Evolutionary conservation across 352 stramenopile genomes (phyloP).

Genomic region (Pythium pyrilobum): DNA sequence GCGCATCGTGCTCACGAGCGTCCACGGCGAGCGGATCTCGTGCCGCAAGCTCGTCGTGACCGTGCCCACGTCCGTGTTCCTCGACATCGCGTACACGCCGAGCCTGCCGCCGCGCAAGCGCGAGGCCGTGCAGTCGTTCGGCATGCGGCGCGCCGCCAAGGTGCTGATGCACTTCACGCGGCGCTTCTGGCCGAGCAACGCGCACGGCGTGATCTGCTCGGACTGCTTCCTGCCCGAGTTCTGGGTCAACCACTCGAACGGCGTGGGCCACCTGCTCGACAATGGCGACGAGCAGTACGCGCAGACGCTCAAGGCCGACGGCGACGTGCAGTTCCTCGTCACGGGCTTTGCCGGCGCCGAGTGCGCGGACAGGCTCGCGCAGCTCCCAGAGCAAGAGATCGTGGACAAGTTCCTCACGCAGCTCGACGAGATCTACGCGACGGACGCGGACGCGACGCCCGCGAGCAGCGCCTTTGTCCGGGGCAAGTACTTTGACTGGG

Average conservation of each 20-base stretch:
- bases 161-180: slow-evolving; percentile 67
- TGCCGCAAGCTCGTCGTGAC: slow-evolving; percentile 67
- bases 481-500: slow-evolving; percentile 77
- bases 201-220: slow-evolving; percentile 77
- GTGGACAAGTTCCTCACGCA: slow-evolving; percentile 60
- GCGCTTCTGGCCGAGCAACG: slow-evolving; percentile 64
- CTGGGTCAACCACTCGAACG: slow-evolving; percentile 71
- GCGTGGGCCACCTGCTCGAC: slow-evolving; percentile 50
- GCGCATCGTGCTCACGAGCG: slow-evolving; percentile 50
- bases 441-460: slow-evolving; percentile 41
- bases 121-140: slow-evolving; percentile 53
- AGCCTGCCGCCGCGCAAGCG: slow-evolving; percentile 47
- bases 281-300: slow-evolving; percentile 35
- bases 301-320: background rate
- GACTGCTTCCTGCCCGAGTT: slow-evolving; percentile 82
- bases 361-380: slow-evolving; percentile 51
- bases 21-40: slow-evolving; percentile 44
- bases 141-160: slow-evolving; percentile 72
- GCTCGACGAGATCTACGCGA: slow-evolving; percentile 74
- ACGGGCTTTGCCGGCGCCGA: slow-evolving; percentile 68
- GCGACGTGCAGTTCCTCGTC: slow-evolving; percentile 52
- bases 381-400: slow-evolving; percentile 44
- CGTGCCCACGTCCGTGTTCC: slow-evolving; percentile 70
- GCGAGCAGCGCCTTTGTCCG: slow-evolving; percentile 59
- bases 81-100: slow-evolving; percentile 67